Base-by-base conservation (phyloP, 768 basidiomycete species). In the Dentipellis fragilis region DNA sequence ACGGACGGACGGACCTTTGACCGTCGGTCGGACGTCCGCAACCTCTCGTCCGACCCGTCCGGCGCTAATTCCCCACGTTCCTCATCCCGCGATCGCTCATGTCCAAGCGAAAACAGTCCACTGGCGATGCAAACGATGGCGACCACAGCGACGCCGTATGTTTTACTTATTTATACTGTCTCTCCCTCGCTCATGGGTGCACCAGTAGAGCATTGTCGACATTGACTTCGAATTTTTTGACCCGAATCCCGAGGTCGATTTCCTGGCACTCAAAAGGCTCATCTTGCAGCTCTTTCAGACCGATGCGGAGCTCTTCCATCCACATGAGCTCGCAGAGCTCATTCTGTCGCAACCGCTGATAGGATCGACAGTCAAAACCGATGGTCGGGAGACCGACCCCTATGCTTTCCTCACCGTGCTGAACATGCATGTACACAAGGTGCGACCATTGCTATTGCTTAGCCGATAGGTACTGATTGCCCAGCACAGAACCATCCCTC, bases 201-300 rank as follows among this genome's bases (percentile, higher is more conserved):
- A 22, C 58, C 64, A 69, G 71, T 72, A 82, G 79, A 79, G 75
- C 65, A 77, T 86, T 63, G 77, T 94, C 71, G 80, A 94, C 69
- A 86, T 94, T 61, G 85, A 87, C 65, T 97, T 98, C 65, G 93
- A 96, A 61, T 98, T 96, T 67, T 94, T 90, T 76, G 85, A 90
- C 67, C 83, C 90, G 6, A 85, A 89, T 61, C 81, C 88, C 2
- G 77, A 68, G 22, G 71, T 89, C 63, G 94, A 98, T 72, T 96
- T 87, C 66, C 84, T 88, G 59, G 91, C 93, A 2, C 74, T 95
- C 64, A 88, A 89, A 54, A 79, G 88, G 0, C 76, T 91, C 1
- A 67, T 87, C 12, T 65, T 65, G 0, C 88, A 90, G 67, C 81
- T 89, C 23, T 83, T 91, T 61, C 76, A 82, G 22, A 71, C 74